Conservation (phyloP, 768 basidiomycete species). For the Cyclocybe cylindracea region DNA sequence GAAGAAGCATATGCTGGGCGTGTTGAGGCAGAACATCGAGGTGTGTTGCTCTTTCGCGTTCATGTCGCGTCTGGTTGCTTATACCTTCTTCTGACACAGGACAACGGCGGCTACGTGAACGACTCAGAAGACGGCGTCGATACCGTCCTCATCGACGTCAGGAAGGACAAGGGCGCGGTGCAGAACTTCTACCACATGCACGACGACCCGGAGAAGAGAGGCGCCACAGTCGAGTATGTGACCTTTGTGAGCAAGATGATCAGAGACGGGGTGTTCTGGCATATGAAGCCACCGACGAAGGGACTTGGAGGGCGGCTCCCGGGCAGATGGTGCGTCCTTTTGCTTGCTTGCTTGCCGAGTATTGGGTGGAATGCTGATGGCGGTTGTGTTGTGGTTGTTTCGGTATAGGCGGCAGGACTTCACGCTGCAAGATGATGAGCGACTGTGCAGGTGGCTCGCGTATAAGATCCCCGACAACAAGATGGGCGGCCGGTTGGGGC, state of each 20-base stretch:
- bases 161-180: neutral
- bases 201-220: conserved; percentile 9
- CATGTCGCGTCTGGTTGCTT: neutral
- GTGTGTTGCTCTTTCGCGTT: conserved; percentile 19
- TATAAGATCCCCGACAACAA: conserved; percentile 30
- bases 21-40: conserved; percentile 31
- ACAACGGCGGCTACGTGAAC: conserved; percentile 27
- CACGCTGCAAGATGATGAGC: conserved; percentile 38
- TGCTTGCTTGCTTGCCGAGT: neutral
- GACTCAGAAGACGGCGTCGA: conserved; percentile 17
- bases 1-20: conserved; percentile 14
- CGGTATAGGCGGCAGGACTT: conserved; percentile 26
- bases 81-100: conserved; percentile 13
- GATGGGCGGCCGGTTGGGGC: conserved; percentile 41
- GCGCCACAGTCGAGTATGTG: conserved; percentile 24
- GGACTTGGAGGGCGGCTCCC: conserved; percentile 30
- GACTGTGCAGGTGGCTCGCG: conserved; percentile 39
- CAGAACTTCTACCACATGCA: conserved; percentile 18
- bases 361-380: neutral
- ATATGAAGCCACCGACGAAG: conserved; percentile 14
- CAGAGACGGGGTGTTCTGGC: conserved; percentile 12
- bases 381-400: neutral
- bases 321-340: conserved; percentile 8
- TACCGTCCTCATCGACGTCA: conserved; percentile 22
- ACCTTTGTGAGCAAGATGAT: conserved; percentile 30